phyloP scores from a whole-genome alignment of 1,284 basidiomycete genomes.

The Pascua sp. region DNA sequence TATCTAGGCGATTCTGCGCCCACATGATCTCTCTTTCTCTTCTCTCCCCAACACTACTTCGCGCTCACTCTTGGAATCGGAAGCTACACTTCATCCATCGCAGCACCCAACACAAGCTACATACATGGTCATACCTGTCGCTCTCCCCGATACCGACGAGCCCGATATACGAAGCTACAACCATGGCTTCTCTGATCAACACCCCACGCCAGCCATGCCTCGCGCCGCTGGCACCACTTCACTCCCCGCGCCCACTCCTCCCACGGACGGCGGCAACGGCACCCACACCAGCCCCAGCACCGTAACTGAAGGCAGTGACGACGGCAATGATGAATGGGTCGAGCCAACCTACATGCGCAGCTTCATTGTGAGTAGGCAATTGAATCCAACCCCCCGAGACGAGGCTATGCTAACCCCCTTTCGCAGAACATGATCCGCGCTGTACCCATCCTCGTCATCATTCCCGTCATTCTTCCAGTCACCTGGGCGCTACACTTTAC shows the following conservation, averaged over 20 bases:
- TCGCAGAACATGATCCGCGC: slow-evolving; percentile 36
- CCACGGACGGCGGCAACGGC: neutral
- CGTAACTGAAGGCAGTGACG: neutral
- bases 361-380: slow-evolving; percentile 8
- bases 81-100: too few relatives aligned
- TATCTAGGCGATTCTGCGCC: too few relatives aligned
- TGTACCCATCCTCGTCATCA: slow-evolving; percentile 24
- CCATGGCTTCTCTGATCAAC: slow-evolving; percentile 2
- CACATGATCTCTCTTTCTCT: too few relatives aligned
- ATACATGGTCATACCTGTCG: slow-evolving; percentile 17
- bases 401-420: neutral
- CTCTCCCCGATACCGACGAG: slow-evolving; percentile 17
- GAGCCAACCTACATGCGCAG: slow-evolving; percentile 13
- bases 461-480: slow-evolving; percentile 57
- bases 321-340: neutral
- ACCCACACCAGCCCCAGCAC: slow-evolving; percentile 4
- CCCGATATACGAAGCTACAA: slow-evolving; percentile 24
- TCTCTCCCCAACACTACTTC: too few relatives aligned
- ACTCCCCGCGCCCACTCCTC: slow-evolving; percentile 1
- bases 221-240: slow-evolving; percentile 1
- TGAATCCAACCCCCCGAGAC: neutral
- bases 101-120: neutral
- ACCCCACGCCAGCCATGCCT: neutral
- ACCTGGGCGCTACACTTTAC: slow-evolving; percentile 69
- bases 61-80: too few relatives aligned